These are phyloP conservation scores for Begonia loranthoides DNA, from an alignment of 306 rosid genomes.

Conservation along the genomic window DNA sequence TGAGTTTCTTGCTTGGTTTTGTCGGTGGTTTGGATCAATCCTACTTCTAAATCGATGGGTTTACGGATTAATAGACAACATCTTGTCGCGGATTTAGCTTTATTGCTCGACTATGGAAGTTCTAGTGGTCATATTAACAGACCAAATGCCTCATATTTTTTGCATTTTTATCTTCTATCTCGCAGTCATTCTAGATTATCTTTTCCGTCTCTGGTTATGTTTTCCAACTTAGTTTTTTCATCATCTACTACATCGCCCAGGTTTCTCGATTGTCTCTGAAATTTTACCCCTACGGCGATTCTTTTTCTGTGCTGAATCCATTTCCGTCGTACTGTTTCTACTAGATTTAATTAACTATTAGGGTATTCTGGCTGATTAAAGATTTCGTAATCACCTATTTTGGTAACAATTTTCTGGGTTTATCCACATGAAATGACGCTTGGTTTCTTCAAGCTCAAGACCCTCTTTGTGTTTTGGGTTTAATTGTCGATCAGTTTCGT, in stretches of 20 bases:
- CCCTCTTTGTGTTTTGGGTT: slow-evolving; percentile 12
- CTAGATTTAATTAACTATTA: slow-evolving; percentile 1
- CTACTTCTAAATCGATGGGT: too few relatives aligned
- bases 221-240: neutral
- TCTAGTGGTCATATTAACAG: too few relatives aligned
- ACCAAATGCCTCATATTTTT: too few relatives aligned
- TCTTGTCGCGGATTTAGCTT: too few relatives aligned
- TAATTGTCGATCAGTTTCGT: slow-evolving; percentile 10
- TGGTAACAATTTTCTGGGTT: slow-evolving; percentile 12
- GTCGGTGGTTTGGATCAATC: too few relatives aligned
- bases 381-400: slow-evolving; percentile 10
- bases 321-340: neutral
- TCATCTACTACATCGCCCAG: too few relatives aligned
- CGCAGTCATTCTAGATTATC: neutral
- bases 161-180: neutral
- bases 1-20: too few relatives aligned
- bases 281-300: neutral
- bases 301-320: neutral
- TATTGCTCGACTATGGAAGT: too few relatives aligned
- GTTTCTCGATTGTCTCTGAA: too few relatives aligned
- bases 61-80: too few relatives aligned
- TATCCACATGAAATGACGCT: slow-evolving; percentile 30
- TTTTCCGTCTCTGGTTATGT: neutral
- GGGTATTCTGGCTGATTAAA: slow-evolving; percentile 3
- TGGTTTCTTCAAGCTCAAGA: neutral